phyloP scores from a whole-genome alignment of 305 asterid species.

The Fraxinus sp. region DNA sequence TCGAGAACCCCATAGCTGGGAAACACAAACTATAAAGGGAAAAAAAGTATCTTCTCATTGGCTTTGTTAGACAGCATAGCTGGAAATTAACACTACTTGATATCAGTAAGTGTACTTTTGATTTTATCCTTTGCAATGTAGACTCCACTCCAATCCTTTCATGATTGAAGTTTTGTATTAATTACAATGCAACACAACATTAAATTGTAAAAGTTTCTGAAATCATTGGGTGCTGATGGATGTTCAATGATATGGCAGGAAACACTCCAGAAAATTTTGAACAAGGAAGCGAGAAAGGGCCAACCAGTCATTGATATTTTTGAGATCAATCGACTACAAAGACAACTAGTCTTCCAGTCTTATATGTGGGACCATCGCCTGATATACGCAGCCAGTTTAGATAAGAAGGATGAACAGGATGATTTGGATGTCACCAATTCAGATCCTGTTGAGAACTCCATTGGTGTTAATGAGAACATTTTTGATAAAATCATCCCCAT shows the following conservation, averaged over 20 bases:
- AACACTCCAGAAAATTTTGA: conserved; percentile 52
- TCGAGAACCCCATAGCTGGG: neutral
- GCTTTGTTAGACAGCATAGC: conserved; percentile 10
- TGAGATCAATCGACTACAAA: conserved; percentile 75
- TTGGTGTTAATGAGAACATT: conserved; percentile 35
- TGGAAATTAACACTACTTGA: neutral
- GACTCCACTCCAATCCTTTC: neutral
- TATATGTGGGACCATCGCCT: conserved; percentile 91
- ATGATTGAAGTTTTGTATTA: neutral
- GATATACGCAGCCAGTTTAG: conserved; percentile 55
- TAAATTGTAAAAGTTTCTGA: neutral
- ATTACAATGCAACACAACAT: neutral
- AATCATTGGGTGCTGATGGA: conserved; percentile 18
- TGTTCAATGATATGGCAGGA: conserved; percentile 52
- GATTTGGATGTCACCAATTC: conserved; percentile 31
- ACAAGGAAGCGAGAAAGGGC: conserved; percentile 55
- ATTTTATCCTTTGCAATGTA: neutral
- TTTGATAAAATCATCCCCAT: conserved; percentile 33
- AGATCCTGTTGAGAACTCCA: conserved; percentile 43
- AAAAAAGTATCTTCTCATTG: neutral
- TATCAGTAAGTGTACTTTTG: neutral
- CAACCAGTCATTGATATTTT: conserved; percentile 72
- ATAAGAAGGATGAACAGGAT: conserved; percentile 35
- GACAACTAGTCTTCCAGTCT: conserved; percentile 78
- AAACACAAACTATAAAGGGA: neutral